These are phyloP conservation scores for Pseudoperonospora humuli DNA, from an alignment of 352 stramenopile species.

Conservation along the genomic window DNA sequence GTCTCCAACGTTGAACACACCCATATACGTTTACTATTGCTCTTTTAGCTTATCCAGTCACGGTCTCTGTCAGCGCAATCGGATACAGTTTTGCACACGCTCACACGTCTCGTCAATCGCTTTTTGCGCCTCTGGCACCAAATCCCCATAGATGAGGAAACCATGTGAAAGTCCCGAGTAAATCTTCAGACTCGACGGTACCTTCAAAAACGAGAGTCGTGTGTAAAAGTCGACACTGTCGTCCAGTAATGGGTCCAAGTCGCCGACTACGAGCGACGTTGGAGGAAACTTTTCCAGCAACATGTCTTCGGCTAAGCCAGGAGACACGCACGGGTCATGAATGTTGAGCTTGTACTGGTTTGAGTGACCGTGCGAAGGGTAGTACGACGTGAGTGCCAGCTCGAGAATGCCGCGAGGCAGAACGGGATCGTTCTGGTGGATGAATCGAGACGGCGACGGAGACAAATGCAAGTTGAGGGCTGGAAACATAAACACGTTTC, in stretches of 20 bases:
- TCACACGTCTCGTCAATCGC: slow-evolving; percentile 80
- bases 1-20: too few relatives aligned
- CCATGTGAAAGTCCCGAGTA: slow-evolving; percentile 77
- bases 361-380: slow-evolving; percentile 70
- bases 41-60: too few relatives aligned
- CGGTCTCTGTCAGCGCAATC: slow-evolving; percentile 10
- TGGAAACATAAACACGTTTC: slow-evolving; percentile 87
- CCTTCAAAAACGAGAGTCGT: slow-evolving; percentile 67
- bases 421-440: slow-evolving; percentile 84
- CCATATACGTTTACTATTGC: too few relatives aligned
- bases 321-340: slow-evolving; percentile 81
- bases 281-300: slow-evolving; percentile 73
- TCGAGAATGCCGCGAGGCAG: slow-evolving; percentile 75
- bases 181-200: slow-evolving; percentile 78
- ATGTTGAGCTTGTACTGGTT: slow-evolving; percentile 87
- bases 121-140: slow-evolving; percentile 68
- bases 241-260: slow-evolving; percentile 80
- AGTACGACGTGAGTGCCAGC: slow-evolving; percentile 79
- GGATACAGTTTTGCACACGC: slow-evolving; percentile 60
- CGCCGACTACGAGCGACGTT: slow-evolving; percentile 77
- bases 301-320: slow-evolving; percentile 65
- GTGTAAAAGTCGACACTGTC: slow-evolving; percentile 89
- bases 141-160: slow-evolving; percentile 82
- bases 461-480: slow-evolving; percentile 85
- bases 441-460: slow-evolving; percentile 77